Evolutionary conservation across 352 stramenopile species (phyloP).

Genomic region (Phytophthora cactorum): DNA sequence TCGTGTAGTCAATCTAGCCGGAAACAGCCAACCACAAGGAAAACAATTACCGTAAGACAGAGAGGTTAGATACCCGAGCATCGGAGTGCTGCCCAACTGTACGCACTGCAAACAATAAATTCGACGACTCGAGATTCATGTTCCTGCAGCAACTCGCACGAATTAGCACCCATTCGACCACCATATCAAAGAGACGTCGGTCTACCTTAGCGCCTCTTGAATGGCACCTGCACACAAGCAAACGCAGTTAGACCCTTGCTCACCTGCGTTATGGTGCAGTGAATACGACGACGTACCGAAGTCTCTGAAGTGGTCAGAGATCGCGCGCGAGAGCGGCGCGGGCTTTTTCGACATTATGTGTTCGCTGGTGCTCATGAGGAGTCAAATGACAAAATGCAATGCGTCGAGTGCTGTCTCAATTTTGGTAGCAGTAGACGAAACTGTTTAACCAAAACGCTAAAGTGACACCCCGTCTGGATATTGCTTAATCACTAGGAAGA

Average conservation of each 20-base stretch:
- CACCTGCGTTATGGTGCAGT: not conserved
- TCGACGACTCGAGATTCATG: conserved; percentile 69
- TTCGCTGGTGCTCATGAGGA: conserved; percentile 22
- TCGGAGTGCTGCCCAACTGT: not conserved
- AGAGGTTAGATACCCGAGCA: conserved; percentile 5
- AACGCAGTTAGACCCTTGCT: not conserved
- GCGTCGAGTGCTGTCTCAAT: conserved; percentile 5
- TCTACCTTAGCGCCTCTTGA: conserved; percentile 31
- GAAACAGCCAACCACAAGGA: not conserved
- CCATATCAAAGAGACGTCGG: not conserved
- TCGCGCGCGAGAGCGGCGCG: conserved; percentile 30
- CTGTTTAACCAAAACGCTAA: conserved; percentile 1
- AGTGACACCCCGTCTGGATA: conserved; percentile 8
- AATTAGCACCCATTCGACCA: not conserved
- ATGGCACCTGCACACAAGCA: conserved; percentile 23
- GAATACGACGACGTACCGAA: conserved; percentile 22
- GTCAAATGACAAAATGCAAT: conserved; percentile 25
- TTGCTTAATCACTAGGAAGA: too few species aligned
- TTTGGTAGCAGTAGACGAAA: conserved; percentile 9
- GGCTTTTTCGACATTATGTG: conserved; percentile 6
- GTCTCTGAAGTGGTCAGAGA: conserved; percentile 34
- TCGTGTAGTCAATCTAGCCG: conserved; percentile 70
- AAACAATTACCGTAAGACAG: not conserved
- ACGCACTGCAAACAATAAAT: conserved; percentile 65
- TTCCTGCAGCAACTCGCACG: conserved; percentile 15